These are phyloP conservation scores for Butyriboletus loyo DNA, from an alignment of 768 basidiomycete genomes.

Conservation along the genomic window DNA sequence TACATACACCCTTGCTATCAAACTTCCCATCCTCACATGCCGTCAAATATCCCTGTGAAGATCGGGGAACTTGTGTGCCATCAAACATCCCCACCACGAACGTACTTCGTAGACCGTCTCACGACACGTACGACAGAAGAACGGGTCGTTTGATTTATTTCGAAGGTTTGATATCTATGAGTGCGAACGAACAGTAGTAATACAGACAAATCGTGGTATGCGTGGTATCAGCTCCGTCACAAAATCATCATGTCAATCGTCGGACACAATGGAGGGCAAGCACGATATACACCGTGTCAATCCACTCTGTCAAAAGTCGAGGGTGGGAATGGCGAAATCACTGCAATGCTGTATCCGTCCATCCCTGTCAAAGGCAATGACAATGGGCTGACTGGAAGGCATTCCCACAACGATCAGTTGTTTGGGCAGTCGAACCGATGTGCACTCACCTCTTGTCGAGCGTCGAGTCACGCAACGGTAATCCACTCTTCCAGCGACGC, in stretches of 20 bases:
- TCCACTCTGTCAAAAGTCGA: constrained; percentile 31
- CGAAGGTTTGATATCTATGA: constrained; percentile 10
- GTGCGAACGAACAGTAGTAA: constrained; percentile 14
- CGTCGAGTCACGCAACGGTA: no score
- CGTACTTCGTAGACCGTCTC: no score
- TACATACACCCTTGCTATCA: not conserved
- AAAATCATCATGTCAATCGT: constrained; percentile 10
- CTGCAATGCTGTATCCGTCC: constrained; percentile 16
- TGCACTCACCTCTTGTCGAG: no score
- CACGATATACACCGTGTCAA: constrained; percentile 10
- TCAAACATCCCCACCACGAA: not conserved
- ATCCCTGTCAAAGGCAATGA: no score
- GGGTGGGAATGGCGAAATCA: constrained; percentile 24
- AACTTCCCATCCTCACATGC: constrained; percentile 6
- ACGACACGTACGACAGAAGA: no score
- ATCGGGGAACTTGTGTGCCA: not conserved
- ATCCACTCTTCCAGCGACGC: no score
- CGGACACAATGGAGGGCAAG: constrained; percentile 1
- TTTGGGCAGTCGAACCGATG: no score
- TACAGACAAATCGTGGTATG: constrained; percentile 21
- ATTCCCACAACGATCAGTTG: no score
- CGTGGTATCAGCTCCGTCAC: constrained; percentile 27
- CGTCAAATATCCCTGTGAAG: not conserved
- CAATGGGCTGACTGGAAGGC: no score
- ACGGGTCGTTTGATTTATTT: not conserved